Percentiles rank a stretch among this genome's conserved stretches.
phyloP scores from a whole-genome alignment of 2,329 filamentous ascomycete genomes.

The Botryotinia globosa region DNA sequence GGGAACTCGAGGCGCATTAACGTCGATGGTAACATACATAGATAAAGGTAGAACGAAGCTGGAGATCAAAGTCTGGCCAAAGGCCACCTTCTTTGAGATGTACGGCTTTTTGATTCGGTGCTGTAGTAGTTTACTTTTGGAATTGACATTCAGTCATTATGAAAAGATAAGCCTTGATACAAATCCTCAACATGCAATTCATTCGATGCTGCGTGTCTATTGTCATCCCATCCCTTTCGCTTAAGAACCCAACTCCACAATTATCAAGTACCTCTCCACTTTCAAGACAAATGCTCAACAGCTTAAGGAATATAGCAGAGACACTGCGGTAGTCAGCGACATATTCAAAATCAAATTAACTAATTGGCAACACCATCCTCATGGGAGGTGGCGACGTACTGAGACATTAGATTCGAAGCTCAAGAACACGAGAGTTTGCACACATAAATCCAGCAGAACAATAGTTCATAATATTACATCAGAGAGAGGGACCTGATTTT shows the following conservation, averaged over 20 bases:
- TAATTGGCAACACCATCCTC: neutral
- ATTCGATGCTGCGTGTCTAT: neutral
- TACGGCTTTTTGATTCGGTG: neutral
- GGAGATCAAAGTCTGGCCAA: neutral
- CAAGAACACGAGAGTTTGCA: neutral
- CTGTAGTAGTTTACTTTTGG: neutral
- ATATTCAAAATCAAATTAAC: neutral
- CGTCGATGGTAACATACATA: neutral
- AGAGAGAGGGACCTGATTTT: neutral
- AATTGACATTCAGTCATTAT: neutral
- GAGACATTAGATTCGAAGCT: neutral
- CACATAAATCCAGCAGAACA: neutral
- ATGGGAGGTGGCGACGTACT: neutral
- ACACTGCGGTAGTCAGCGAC: neutral
- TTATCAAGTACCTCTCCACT: neutral
- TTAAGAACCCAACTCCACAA: neutral
- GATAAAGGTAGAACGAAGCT: neutral
- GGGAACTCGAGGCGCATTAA: neutral
- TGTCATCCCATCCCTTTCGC: neutral
- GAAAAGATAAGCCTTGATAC: neutral
- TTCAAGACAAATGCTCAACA: rapidly evolving
- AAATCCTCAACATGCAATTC: neutral
- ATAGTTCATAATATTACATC: neutral
- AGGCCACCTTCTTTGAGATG: neutral
- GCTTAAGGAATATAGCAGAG: neutral